Conservation (phyloP, 768 basidiomycete species). For the Myochromella boudieri region DNA sequence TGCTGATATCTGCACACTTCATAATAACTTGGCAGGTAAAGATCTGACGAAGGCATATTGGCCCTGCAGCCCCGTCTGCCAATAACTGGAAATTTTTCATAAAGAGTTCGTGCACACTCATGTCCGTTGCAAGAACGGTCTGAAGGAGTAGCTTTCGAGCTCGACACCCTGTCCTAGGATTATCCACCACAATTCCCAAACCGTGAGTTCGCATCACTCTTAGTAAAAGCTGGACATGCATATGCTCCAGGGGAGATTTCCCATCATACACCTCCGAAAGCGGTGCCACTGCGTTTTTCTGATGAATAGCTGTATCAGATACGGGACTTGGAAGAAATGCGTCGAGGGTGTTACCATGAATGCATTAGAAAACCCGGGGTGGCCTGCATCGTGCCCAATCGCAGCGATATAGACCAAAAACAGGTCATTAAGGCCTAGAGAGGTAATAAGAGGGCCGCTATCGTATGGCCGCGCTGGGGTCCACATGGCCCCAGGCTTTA, state of each 20-base stretch:
- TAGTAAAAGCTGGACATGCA: constrained; percentile 84
- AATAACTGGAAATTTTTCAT: constrained; percentile 64
- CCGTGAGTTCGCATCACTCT: constrained; percentile 81
- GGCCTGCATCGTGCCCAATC: constrained; percentile 96
- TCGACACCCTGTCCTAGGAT: constrained; percentile 39
- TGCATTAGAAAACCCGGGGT: constrained; percentile 90
- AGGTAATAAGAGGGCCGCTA: constrained; percentile 38
- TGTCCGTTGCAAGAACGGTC: constrained; percentile 91
- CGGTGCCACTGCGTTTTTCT: constrained; percentile 95
- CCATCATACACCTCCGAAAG: constrained; percentile 87
- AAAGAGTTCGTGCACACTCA: constrained; percentile 87
- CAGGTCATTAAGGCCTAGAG: constrained; percentile 66
- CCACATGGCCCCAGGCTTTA: constrained; percentile 49
- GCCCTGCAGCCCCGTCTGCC: constrained; percentile 38
- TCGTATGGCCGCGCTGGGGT: constrained; percentile 33
- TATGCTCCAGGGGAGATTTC: constrained; percentile 86
- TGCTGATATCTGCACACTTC: constrained; percentile 98
- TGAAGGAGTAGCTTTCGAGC: constrained; percentile 78
- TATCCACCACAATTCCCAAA: constrained; percentile 65
- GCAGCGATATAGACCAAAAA: constrained; percentile 88
- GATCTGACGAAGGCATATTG: constrained; percentile 52
- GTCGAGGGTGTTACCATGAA: constrained; percentile 74
- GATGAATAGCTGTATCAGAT: constrained; percentile 7
- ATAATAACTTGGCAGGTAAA: constrained; percentile 88
- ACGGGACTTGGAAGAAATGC: neutral